These are phyloP conservation scores for Fraxinus anomala DNA, from an alignment of 257 asterid genomes.

Conservation along the genomic window DNA sequence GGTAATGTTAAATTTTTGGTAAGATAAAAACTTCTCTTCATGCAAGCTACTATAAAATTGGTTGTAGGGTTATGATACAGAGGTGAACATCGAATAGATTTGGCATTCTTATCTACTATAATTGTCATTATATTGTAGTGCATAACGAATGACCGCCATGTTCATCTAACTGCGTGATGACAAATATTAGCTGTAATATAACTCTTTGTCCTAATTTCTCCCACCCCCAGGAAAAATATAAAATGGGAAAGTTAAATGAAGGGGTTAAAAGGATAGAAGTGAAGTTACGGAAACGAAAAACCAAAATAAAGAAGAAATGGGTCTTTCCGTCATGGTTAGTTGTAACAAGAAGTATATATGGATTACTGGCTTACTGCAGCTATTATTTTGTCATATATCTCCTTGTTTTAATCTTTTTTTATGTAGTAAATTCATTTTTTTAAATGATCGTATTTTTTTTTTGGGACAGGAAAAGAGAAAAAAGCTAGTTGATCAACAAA, in stretches of 20 bases:
- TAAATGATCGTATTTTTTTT: too few relatives aligned
- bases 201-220: neutral
- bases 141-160: neutral
- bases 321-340: neutral
- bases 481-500: neutral
- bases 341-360: neutral
- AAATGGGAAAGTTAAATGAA: neutral
- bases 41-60: neutral
- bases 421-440: too few relatives aligned
- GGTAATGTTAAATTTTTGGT: neutral
- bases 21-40: neutral
- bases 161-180: neutral
- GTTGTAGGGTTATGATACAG: neutral
- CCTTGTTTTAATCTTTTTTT: too few relatives aligned
- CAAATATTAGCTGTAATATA: neutral
- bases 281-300: neutral
- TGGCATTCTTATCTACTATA: too few relatives aligned
- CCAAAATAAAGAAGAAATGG: neutral
- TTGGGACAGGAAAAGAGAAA: neutral
- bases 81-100: neutral
- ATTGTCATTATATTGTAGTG: neutral
- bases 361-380: neutral
- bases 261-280: neutral
- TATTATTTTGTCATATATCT: neutral
- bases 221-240: neutral